Evolutionary conservation across 768 basidiomycete species (phyloP).

Genomic region (Leccinum obscurum): DNA sequence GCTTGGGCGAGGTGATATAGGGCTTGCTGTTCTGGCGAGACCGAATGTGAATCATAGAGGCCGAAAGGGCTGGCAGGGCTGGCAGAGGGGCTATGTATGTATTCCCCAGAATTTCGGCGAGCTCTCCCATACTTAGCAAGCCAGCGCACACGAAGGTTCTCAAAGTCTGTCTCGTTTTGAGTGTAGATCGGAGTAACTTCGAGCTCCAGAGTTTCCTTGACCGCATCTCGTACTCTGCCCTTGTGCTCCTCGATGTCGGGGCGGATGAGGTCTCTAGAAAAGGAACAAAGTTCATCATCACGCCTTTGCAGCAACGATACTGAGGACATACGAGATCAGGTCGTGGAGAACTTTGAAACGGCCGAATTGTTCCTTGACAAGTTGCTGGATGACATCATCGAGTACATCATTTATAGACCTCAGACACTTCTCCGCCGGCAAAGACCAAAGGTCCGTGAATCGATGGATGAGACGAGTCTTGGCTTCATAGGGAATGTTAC

Average conservation of each 20-base stretch:
- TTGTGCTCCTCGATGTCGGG: slow-evolving; percentile 33
- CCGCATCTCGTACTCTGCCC: slow-evolving; percentile 17
- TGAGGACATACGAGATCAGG: slow-evolving; percentile 36
- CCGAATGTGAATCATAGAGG: too few species aligned
- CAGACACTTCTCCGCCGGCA: slow-evolving; percentile 38
- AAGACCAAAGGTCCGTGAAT: slow-evolving; percentile 38
- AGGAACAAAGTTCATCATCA: neutral
- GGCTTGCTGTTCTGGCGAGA: slow-evolving; percentile 6
- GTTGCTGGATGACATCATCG: slow-evolving; percentile 27
- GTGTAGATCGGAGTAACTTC: slow-evolving; percentile 44
- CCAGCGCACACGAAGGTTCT: slow-evolving; percentile 27
- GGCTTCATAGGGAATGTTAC: slow-evolving; percentile 42
- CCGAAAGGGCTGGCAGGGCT: too few species aligned
- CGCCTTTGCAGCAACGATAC: neutral
- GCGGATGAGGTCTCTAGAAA: slow-evolving; percentile 28
- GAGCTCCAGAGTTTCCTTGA: slow-evolving; percentile 37
- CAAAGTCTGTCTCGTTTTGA: slow-evolving; percentile 30
- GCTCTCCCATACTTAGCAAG: slow-evolving; percentile 23
- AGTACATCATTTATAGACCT: slow-evolving; percentile 33
- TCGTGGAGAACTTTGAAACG: slow-evolving; percentile 38
- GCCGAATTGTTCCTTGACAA: slow-evolving; percentile 39
- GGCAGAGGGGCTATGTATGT: neutral
- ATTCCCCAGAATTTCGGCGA: neutral
- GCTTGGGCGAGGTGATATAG: slow-evolving; percentile 32
- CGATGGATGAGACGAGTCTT: slow-evolving; percentile 37